These are phyloP conservation scores for Brasenia schreberi DNA, from an alignment of 164 flowering plant genomes.

Conservation along the genomic window DNA sequence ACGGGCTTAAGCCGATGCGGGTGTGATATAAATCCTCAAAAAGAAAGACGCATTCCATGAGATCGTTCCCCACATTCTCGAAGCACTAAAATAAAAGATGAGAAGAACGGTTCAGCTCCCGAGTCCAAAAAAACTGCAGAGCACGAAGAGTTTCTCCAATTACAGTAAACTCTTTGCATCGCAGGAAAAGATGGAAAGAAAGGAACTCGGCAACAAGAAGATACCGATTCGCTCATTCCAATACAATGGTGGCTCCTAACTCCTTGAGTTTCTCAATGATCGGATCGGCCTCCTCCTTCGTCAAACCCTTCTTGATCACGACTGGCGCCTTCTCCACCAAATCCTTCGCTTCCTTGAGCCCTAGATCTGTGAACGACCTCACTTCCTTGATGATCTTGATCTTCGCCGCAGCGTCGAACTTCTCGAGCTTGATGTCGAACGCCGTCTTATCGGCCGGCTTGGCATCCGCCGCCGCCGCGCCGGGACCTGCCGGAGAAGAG, in stretches of 20 bases:
- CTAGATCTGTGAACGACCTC: conserved; percentile 52
- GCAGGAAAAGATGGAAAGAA: no score
- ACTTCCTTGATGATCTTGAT: conserved; percentile 66
- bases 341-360: conserved; percentile 71
- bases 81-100: no score
- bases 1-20: no score
- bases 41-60: no score
- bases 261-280: conserved; percentile 46
- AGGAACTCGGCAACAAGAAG: no score
- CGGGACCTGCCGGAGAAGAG: conserved; percentile 13
- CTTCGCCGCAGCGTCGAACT: conserved; percentile 51
- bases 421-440: conserved; percentile 58
- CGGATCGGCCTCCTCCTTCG: conserved; percentile 37
- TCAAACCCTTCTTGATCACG: conserved; percentile 45
- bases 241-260: conserved; percentile 45
- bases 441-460: conserved; percentile 41
- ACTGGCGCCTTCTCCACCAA: conserved; percentile 61
- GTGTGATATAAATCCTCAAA: no score
- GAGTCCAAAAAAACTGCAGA: no score
- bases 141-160: no score
- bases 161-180: no score
- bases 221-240: conserved; percentile 21
- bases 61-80: no score
- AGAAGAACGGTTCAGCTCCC: no score
- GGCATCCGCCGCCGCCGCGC: conserved; percentile 10